A percentile compares a stretch with the other conserved stretches of the same genome.
phyloP scores from a whole-genome alignment of 2,329 filamentous ascomycete species.

The Exutisphaerella laricina region DNA sequence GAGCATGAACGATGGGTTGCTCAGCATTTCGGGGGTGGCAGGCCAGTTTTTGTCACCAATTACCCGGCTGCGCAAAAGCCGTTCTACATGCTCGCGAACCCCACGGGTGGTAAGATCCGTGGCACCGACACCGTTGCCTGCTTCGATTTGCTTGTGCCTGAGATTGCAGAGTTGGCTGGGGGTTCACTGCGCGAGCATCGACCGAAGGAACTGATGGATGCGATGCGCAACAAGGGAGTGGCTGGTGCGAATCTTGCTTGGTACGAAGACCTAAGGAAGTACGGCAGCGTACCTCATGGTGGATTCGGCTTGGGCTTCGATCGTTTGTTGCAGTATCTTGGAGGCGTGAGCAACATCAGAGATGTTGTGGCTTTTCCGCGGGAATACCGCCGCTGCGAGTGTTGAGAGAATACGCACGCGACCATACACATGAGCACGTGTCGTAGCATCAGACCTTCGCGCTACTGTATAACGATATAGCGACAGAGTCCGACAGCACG shows the following conservation, averaged over 20 bases:
- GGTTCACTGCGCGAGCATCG: constrained; percentile 86
- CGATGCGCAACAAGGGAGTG: constrained; percentile 66
- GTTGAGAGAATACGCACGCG: no score
- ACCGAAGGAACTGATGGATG: constrained; percentile 58
- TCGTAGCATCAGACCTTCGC: no score
- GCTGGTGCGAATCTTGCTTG: constrained; percentile 55
- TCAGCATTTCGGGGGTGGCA: constrained; percentile 54
- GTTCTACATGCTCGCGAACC: constrained; percentile 73
- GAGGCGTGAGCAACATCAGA: constrained; percentile 73
- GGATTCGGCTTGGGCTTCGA: constrained; percentile 91
- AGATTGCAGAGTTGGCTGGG: constrained; percentile 79
- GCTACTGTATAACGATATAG: no score
- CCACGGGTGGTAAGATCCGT: constrained; percentile 12
- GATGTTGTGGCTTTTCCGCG: constrained; percentile 84
- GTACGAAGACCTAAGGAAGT: constrained; percentile 83
- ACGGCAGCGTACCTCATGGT: constrained; percentile 86
- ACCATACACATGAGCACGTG: no score
- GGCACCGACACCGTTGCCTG: constrained; percentile 65
- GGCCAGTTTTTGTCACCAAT: constrained; percentile 84
- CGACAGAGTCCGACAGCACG: no score
- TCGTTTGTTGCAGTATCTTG: constrained; percentile 75
- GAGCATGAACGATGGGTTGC: constrained; percentile 93
- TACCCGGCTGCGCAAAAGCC: constrained; percentile 88
- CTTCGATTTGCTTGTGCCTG: constrained; percentile 83
- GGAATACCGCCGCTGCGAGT: constrained; percentile 49